Percentiles rank a stretch among this genome's conserved stretches.
Conservation (phyloP, 805 yeast genomes). For the Tetrapisispora namnaoensis region DNA sequence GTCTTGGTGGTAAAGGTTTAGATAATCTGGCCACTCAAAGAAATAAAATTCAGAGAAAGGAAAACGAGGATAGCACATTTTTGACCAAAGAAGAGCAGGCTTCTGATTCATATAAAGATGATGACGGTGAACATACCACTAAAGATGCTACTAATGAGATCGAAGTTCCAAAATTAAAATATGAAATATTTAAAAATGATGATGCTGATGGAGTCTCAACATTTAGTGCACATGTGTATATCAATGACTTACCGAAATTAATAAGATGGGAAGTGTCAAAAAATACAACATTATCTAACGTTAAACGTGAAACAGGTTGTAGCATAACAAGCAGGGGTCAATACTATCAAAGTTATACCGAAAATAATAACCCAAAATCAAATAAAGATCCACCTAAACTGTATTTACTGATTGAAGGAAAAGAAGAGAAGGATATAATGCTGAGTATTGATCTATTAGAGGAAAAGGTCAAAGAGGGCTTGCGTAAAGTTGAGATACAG, state of each 20-base stretch:
- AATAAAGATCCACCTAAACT: constrained; percentile 61
- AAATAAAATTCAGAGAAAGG: constrained; percentile 20
- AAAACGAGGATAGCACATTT: constrained; percentile 8
- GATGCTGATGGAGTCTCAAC: constrained; percentile 45
- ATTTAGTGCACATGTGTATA: constrained; percentile 59
- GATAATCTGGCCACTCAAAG: constrained; percentile 55
- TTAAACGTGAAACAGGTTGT: constrained; percentile 62
- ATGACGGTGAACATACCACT: constrained; percentile 2
- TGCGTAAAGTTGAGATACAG: constrained; percentile 39
- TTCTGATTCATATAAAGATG: background rate
- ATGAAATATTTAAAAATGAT: constrained; percentile 44
- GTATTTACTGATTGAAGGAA: constrained; percentile 69
- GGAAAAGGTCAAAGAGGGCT: constrained; percentile 45
- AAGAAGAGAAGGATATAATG: constrained; percentile 45
- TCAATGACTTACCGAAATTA: constrained; percentile 77
- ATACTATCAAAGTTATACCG: constrained; percentile 58
- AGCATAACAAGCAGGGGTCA: constrained; percentile 78
- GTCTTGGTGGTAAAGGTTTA: constrained; percentile 91
- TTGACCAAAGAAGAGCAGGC: background rate
- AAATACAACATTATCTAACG: constrained; percentile 48
- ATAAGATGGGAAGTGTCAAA: constrained; percentile 73
- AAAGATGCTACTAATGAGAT: constrained; percentile 6
- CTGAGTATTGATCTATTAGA: constrained; percentile 51
- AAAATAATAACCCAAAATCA: constrained; percentile 43
- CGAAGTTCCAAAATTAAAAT: constrained; percentile 34